Evolutionary conservation across 495 filamentous ascomycete species (phyloP).

Genomic region (Neurospora sp.): DNA sequence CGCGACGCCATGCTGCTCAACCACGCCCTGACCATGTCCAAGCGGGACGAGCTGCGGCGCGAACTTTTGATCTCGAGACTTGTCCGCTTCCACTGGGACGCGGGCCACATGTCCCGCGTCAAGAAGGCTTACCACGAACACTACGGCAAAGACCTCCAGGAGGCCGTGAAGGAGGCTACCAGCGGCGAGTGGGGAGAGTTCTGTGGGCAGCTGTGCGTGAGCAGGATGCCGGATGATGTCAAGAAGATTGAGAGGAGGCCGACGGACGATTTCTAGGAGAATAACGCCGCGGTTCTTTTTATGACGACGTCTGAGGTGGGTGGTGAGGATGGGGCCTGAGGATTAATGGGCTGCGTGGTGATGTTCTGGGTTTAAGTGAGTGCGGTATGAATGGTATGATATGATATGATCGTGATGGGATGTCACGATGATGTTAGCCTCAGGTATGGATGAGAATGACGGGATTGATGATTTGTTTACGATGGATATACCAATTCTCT

Average conservation of each 20-base stretch:
- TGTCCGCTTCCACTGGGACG: conserved; percentile 79
- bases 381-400: neutral
- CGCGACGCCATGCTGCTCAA: conserved; percentile 91
- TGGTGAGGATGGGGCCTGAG: neutral
- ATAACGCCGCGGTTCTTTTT: neutral
- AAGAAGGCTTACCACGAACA: conserved; percentile 61
- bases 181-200: conserved; percentile 43
- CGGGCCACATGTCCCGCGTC: conserved; percentile 58
- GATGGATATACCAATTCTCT: neutral
- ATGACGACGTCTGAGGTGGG: neutral
- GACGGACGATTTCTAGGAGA: conserved; percentile 9
- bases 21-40: conserved; percentile 64
- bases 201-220: conserved; percentile 42
- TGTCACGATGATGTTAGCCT: neutral
- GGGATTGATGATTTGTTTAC: neutral
- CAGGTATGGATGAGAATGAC: neutral
- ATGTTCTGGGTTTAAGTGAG: neutral
- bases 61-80: conserved; percentile 75
- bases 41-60: conserved; percentile 57
- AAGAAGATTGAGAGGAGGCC: conserved; percentile 29
- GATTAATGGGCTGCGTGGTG: neutral
- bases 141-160: conserved; percentile 60
- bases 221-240: conserved; percentile 43
- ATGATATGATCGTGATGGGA: neutral
- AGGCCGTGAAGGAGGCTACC: conserved; percentile 44